phyloP scores from a whole-genome alignment of 192 early-diverging fungal species.

The Oehlia diaphana region DNA sequence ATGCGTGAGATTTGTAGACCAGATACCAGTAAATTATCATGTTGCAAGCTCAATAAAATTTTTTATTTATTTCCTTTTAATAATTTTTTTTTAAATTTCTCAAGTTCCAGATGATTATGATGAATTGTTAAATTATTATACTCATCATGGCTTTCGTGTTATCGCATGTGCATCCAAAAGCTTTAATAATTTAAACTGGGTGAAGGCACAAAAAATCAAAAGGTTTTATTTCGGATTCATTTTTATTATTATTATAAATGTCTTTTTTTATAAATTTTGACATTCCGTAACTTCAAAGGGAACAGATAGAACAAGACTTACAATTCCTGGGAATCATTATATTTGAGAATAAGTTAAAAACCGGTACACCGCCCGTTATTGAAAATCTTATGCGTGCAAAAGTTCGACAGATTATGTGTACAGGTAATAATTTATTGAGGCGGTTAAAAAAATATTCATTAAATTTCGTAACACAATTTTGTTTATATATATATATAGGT shows the following conservation, averaged over 20 bases:
- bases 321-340: conserved; percentile 94
- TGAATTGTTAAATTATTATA: conserved; percentile 77
- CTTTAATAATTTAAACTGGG: conserved; percentile 67
- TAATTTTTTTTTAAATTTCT: conserved; percentile 1
- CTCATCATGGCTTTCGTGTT: conserved; percentile 96
- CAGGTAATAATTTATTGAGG: conserved; percentile 48
- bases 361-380: conserved; percentile 76
- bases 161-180: conserved; percentile 88
- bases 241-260: neutral
- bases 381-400: conserved; percentile 75
- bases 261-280: neutral
- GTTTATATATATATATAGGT: conserved; percentile 41
- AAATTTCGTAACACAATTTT: neutral
- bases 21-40: conserved; percentile 60
- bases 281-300: conserved; percentile 48
- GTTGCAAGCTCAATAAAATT: neutral
- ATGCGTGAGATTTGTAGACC: conserved; percentile 85
- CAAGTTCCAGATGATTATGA: conserved; percentile 86
- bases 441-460: neutral
- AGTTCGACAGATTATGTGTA: conserved; percentile 98
- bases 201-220: conserved; percentile 76
- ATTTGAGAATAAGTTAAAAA: conserved; percentile 99
- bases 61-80: neutral
- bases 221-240: conserved; percentile 30
- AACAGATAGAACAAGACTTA: conserved; percentile 82